Base-by-base conservation (phyloP, 2,329 filamentous ascomycete genomes). In the Chaetothyriales sp. region DNA sequence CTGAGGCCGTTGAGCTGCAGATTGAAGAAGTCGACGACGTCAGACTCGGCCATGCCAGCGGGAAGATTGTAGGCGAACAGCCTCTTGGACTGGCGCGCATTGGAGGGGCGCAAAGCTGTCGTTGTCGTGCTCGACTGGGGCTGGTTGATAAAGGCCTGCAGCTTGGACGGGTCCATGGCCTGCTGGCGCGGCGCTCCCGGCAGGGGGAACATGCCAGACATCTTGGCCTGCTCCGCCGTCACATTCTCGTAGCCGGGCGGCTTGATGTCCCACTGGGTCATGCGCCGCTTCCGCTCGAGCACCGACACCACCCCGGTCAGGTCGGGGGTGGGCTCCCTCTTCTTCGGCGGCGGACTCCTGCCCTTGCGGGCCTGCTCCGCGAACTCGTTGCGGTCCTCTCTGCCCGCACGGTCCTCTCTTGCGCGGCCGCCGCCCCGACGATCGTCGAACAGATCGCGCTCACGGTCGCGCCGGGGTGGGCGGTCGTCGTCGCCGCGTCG, bases 221-320 rank as follows among this genome's bases (percentile, higher is more conserved):
- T 77, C 74, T 99, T 99, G 48, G 92, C 94, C 69, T 98, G 94
- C 69, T 98, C 94, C 19, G 92, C 89, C 2, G 92, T 95, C 59
- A 99, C 90, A 68, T 92, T 94, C 65, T 98, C 94, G 65, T 99
- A 99, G 45, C 92, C 90, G 15, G 89, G 87, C 5, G 92, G 92
- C 72, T 98, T 98, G 69, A 98, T 95, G 67, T 99, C 94, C 92
- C 92, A 99, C 69, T 98, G 94, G 37, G 89, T 97, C 75, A 98
- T 74, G 54, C 92, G 85, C 61, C 94, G 84, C 75, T 89, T 92
- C 62, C 90, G 83, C 64, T 90, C 83, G 57, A 89, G 73, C 54
- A 99, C 76, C 3, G 88, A 80, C n/a, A 85, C 75, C 54, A 94
- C 74, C 63, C 94, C 82, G 54, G 89, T 94, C 65, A 99, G 74